Conservation (phyloP, 2,329 filamentous ascomycete genomes). For the Xylaria sp. region DNA sequence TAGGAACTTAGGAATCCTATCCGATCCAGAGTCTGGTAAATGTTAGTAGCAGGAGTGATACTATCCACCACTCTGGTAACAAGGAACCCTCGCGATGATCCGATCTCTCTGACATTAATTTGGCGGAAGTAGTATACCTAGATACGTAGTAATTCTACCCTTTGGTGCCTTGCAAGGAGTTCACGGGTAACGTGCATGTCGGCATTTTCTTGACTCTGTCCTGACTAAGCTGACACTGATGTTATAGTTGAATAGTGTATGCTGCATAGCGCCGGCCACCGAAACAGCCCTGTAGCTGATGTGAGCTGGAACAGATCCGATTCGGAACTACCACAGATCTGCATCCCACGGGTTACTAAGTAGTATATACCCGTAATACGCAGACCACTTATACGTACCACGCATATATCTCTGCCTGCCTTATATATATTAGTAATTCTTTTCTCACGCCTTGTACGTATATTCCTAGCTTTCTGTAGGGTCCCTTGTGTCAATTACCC, state of each 20-base stretch:
- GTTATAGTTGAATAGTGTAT: not conserved
- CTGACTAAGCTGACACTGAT: not conserved
- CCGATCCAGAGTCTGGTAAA: not conserved
- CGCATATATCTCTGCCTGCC: no score
- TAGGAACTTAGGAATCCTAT: not conserved
- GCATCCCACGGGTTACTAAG: not conserved
- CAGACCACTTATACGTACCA: not conserved
- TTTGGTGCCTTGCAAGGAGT: not conserved
- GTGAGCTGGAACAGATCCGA: not conserved
- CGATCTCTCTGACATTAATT: not conserved
- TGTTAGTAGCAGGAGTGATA: no score
- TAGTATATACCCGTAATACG: not conserved
- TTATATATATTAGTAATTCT: no score
- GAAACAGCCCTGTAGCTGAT: not conserved
- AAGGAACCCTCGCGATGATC: slow-evolving; percentile 6
- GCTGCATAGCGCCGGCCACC: not conserved
- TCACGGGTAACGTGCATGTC: not conserved
- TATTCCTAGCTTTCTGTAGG: no score
- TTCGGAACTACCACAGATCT: not conserved
- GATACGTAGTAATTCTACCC: not conserved
- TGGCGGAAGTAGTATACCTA: not conserved
- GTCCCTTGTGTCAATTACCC: no score
- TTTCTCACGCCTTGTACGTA: no score
- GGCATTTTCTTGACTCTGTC: not conserved
- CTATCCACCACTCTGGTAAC: not conserved